Evolutionary conservation across 768 basidiomycete genomes (phyloP).

Genomic region (Mrakia frigida): DNA sequence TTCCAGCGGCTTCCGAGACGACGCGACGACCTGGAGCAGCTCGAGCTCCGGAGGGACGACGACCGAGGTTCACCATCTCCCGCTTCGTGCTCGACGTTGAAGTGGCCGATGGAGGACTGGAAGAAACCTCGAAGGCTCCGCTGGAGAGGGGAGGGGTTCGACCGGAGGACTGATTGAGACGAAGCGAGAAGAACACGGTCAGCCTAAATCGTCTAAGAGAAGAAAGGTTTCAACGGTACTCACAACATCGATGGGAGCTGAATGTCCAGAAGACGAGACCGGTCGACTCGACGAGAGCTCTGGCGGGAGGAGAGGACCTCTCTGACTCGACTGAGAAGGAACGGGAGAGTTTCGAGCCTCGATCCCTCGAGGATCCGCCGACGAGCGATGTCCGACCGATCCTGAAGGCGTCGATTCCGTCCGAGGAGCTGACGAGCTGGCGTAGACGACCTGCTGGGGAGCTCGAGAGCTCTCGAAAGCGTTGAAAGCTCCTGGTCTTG

Average conservation of each 20-base stretch:
- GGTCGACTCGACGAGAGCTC: background rate
- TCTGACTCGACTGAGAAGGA: background rate
- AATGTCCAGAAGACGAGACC: background rate
- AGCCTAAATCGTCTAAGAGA: background rate
- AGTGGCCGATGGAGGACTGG: slow-evolving; percentile 2
- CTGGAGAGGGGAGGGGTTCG: background rate
- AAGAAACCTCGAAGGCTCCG: background rate
- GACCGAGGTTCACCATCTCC: slow-evolving; percentile 25
- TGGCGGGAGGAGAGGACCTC: background rate
- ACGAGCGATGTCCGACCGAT: background rate
- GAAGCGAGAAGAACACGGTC: background rate
- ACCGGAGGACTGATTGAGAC: background rate
- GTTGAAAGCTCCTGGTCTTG: background rate
- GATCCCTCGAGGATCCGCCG: background rate
- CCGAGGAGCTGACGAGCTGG: background rate
- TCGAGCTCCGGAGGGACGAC: slow-evolving; percentile 29
- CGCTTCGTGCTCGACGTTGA: background rate
- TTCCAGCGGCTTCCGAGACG: slow-evolving; percentile 11
- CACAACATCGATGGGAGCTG: background rate
- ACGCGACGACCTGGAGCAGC: slow-evolving; percentile 24
- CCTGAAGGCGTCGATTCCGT: background rate
- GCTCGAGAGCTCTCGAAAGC: background rate
- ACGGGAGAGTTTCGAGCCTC: background rate
- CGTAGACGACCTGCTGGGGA: background rate
- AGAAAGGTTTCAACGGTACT: background rate